Evolutionary conservation across 2,329 filamentous ascomycete genomes (phyloP), one percentile per base, ranked within the genome.

Genomic region (Neonectria coccinea): DNA sequence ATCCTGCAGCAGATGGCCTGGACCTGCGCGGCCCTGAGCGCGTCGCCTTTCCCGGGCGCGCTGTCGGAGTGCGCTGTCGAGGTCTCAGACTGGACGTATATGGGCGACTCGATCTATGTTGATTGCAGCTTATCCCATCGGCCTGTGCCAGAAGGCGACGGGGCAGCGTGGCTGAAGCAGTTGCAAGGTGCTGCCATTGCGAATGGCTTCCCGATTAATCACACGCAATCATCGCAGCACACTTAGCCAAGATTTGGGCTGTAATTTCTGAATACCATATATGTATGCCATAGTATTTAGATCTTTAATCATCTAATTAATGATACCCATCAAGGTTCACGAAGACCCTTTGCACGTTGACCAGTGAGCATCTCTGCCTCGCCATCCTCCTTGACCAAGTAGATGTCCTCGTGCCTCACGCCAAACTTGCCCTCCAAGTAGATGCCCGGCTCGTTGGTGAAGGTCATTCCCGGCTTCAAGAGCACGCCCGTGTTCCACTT

Each of bases 401-500:
- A 83, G 8, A 90, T 81, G 70, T 90, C 88, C 71, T 91, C 88
- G 71, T 89, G 87, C 41, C 88, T 79, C 1, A 89, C 86, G 0
- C 88, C 88, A 73, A 90, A 90, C 52, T 83, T 82, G 27, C 83
- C 82, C 22, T 86, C 80, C 0, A 90, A 76, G 72, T 91, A 90
- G 33, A 90, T 84, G 0, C 88, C 88, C 0, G 88, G 88, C 76
- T 91, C 88, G 10, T 85, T 84, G 0, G 88, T 90, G 65, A 90
- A 90, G 0, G 83, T 82, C 88, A 90, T 90, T 0, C 88, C 88
- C 0, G 85, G 78, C 50, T 80, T 78, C 5, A 90, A 77, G 1
- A 78, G 70, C 0, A 79, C 78, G 2, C 73, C 76, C 2, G 77
- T 78, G 69, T 90, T 90, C 62, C 86, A 88, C 70, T 89, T 87